Evolutionary conservation across 2,329 filamentous ascomycete genomes (phyloP).

Genomic region (Penicillium palitans): DNA sequence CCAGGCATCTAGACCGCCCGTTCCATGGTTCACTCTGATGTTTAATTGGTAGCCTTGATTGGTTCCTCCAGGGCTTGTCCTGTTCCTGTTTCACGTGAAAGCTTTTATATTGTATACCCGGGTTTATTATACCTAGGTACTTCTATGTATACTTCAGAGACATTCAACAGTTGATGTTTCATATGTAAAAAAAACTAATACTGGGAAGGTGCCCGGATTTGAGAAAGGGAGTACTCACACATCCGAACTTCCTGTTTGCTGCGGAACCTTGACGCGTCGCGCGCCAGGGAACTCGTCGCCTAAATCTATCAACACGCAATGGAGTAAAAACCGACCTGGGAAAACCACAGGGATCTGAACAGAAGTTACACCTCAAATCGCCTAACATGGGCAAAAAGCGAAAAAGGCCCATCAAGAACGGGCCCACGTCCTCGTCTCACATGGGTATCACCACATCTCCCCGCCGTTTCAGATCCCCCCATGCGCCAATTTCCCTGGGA

Average conservation of each 20-base stretch:
- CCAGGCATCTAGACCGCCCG: conserved; percentile 25
- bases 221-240: neutral
- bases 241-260: neutral
- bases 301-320: neutral
- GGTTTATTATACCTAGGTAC: neutral
- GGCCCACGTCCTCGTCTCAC: conserved; percentile 21
- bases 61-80: neutral
- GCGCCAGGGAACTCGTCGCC: neutral
- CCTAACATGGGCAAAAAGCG: conserved; percentile 44
- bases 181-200: neutral
- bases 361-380: neutral
- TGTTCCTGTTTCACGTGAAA: conserved; percentile 3
- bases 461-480: conserved; percentile 19
- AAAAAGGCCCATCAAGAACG: conserved; percentile 41
- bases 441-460: conserved; percentile 29
- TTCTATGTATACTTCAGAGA: neutral
- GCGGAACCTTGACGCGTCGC: conserved; percentile 10
- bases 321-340: neutral
- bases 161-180: neutral
- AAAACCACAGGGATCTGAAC: neutral
- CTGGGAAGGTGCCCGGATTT: no score
- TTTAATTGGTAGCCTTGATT: conserved; percentile 5
- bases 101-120: neutral
- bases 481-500: conserved; percentile 11
- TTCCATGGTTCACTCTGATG: conserved; percentile 20